Conservation (phyloP, 495 filamentous ascomycete species). For the Clavariopsis aquatica region DNA sequence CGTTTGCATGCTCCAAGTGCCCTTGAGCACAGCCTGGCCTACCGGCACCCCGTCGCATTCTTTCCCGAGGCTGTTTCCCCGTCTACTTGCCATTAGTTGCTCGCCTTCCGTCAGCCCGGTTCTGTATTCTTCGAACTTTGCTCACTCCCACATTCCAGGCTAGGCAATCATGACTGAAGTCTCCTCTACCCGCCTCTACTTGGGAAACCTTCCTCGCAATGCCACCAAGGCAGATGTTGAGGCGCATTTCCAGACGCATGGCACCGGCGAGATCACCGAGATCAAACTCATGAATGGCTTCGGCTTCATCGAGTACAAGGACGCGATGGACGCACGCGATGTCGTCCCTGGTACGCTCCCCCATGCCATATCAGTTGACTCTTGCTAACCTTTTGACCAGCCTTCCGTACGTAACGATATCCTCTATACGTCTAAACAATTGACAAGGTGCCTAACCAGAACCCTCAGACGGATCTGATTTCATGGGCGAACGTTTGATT, state of each 20-base stretch:
- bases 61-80: slow-evolving; percentile 1
- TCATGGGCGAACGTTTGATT: slow-evolving; percentile 94
- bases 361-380: background rate
- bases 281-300: slow-evolving; percentile 99
- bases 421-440: background rate
- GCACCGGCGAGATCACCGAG: slow-evolving; percentile 94
- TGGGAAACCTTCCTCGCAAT: slow-evolving; percentile 95
- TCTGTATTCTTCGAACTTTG: slow-evolving; percentile 4
- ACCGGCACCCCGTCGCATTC: background rate
- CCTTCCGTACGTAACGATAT: slow-evolving; percentile 55
- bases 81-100: background rate
- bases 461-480: slow-evolving; percentile 84
- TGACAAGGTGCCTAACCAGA: slow-evolving; percentile 5
- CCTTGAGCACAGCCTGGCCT: slow-evolving; percentile 7
- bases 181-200: slow-evolving; percentile 89
- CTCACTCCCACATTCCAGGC: slow-evolving; percentile 21
- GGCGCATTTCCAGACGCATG: slow-evolving; percentile 91
- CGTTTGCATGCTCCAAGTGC: background rate
- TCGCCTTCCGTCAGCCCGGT: background rate
- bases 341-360: slow-evolving; percentile 83
- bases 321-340: slow-evolving; percentile 93
- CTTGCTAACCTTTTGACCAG: slow-evolving; percentile 42
- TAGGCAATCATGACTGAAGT: slow-evolving; percentile 65
- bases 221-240: slow-evolving; percentile 96
- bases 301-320: slow-evolving; percentile 98